Percentiles rank a stretch among this genome's conserved stretches.
Conservation (phyloP, 331 rosid genomes). For the Arachis monticola region DNA sequence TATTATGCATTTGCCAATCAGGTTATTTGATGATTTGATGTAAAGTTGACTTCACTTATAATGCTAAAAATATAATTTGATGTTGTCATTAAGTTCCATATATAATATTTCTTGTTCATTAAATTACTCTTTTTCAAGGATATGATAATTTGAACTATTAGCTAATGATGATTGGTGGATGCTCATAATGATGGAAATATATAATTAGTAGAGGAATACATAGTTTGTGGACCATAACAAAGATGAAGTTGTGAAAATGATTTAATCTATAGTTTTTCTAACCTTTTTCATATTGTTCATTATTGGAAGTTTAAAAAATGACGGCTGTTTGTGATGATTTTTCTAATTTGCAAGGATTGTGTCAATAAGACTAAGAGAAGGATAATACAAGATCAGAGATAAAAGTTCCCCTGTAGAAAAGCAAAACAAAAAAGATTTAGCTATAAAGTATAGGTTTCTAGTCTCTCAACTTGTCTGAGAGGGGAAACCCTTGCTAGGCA, state of each 20-base stretch:
- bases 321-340: constrained; percentile 1
- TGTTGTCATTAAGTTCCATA: constrained; percentile 5
- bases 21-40: constrained; percentile 17
- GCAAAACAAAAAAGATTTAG: too few relatives aligned
- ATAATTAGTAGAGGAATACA: not conserved
- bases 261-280: constrained; percentile 9
- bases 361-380: not conserved
- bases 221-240: not conserved
- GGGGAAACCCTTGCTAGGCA: too few relatives aligned
- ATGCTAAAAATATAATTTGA: constrained; percentile 6
- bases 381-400: too few relatives aligned
- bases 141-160: not conserved
- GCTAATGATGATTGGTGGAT: constrained; percentile 15
- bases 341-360: constrained; percentile 15
- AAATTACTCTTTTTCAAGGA: too few relatives aligned
- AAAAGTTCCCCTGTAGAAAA: too few relatives aligned
- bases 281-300: constrained; percentile 5
- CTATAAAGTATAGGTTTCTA: too few relatives aligned
- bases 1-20: not conserved
- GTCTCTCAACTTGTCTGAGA: too few relatives aligned
- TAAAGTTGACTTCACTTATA: not conserved
- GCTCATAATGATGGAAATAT: not conserved
- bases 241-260: constrained; percentile 19
- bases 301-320: constrained; percentile 5
- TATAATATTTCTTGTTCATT: not conserved